Evolutionary conservation across 108 stramenopile species (phyloP), one percentile per base, ranked within the genome.

Genomic region (Cyclotella distinguenda): DNA sequence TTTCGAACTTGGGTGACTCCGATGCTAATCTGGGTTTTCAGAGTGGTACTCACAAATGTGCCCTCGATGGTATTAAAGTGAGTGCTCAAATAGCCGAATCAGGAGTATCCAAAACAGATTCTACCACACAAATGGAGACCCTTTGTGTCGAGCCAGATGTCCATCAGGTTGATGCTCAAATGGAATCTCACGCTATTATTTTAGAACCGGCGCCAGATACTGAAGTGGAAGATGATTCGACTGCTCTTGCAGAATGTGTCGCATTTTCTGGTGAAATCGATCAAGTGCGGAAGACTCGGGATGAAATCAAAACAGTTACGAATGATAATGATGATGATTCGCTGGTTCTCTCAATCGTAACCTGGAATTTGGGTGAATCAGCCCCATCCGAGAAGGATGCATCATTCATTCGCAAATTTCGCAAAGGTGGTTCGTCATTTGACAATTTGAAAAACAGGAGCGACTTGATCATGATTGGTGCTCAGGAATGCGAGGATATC

Each of bases 401-500:
- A 18, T 59, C 72, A 16, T 94, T 94, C 74, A 61, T 94, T 60
- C 78, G 82, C 18, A 46, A 50, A 15, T 91, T 94, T 51, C 84
- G 91, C 9, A 76, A 72, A 32, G 18, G 25, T 18, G 40, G 34
- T 19, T 4, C 47, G 11, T 25, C 47, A 48, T 57, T 57, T 32
- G 6, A 54, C 15, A 47, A 32, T 1, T 18, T 19, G 18, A 30
- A 45, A 26, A 38, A 21, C 28, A 85, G 86, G n/a, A 90, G 89
- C 61, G 93, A 94, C 50, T 56, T 94, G 34, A 83, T 94, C 22
- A 64, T 94, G 43, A 85, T 94, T 22, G 85, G 85, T 0, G 86
- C 88, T 16, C 93, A 94, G 60, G 93, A 94, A 66, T 88, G 86
- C 66, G 93, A 95, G 68, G 90, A 92, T 40, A 88, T 90, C 59